Base-by-base conservation (phyloP, 129 eudicot species). In the Logfia minima region DNA sequence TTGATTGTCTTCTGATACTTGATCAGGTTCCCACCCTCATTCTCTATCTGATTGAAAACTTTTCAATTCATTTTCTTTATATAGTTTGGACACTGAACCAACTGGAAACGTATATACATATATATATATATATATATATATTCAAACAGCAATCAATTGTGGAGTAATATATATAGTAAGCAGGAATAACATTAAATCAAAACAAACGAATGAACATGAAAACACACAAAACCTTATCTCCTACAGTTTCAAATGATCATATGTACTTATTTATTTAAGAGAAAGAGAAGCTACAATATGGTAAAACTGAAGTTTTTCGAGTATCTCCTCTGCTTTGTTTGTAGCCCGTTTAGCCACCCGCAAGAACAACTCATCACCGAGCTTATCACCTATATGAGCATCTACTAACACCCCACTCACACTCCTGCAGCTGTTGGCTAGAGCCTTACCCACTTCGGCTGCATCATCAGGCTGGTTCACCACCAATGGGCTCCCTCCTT, bases 321-420 rank as follows among this genome's bases (percentile, higher is more conserved):
- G 84, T 19, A 90, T 82, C 84, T 93, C 97, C n/a, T 90, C 83
- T 4, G 97, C 98, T 56, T 86, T 84, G 83, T 82, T 74, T 3
- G 89, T 41, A 86, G 86, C 98, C 23, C 98, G 86, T 48, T 69
- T 75, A 24, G 86, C 93, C 31, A 90, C 89, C 32, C 93, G 85
- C 8, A 70, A 70, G 82, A 93, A 93, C n/a, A 93, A 86, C 80
- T 81, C 85, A 8, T 86, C 86, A 39, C 97, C 80, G 4, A 93
- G 98, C 80, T 71, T 68, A 14, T 91, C 97, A 4, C 98, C 98
- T 1, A 93, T 87, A 81, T 93, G 98, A 3, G 98, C 97, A 23
- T 93, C 98, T 8, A 93, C 98, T 7, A 93, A 90, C 77, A 93
- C 98, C 45, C 98, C 98, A 17, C 90, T 84, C 22, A 93, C 96